A percentile compares a stretch with the other conserved stretches of the same genome.
phyloP scores from a whole-genome alignment of 1,139 yeast genomes.

The Protomyces lactucae-debilis region DNA sequence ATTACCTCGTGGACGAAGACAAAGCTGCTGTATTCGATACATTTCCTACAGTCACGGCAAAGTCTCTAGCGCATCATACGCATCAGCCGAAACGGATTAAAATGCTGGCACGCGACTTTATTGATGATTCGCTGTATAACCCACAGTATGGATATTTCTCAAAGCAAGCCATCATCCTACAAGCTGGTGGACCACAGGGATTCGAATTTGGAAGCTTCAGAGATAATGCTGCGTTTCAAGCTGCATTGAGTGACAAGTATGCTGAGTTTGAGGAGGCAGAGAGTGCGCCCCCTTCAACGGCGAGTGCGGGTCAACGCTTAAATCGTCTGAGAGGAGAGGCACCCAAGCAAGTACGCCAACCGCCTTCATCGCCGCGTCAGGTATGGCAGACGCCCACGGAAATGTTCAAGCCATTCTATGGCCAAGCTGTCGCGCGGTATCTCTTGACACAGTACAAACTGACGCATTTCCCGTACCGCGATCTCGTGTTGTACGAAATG shows the following conservation, averaged over 20 bases:
- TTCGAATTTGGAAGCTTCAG: slow-evolving; percentile 42
- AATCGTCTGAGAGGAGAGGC: neutral
- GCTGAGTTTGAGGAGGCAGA: slow-evolving; percentile 46
- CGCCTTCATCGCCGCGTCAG: slow-evolving; percentile 45
- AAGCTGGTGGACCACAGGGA: slow-evolving; percentile 47
- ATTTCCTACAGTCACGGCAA: slow-evolving; percentile 18
- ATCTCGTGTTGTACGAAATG: slow-evolving; percentile 72
- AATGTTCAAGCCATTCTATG: slow-evolving; percentile 70
- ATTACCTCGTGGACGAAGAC: slow-evolving; percentile 21
- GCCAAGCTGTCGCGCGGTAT: slow-evolving; percentile 76
- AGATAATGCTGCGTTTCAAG: slow-evolving; percentile 27
- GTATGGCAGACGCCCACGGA: slow-evolving; percentile 92
- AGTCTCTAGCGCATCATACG: slow-evolving; percentile 14
- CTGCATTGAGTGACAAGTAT: slow-evolving; percentile 39
- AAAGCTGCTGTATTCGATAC: slow-evolving; percentile 13
- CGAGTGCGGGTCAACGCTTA: neutral
- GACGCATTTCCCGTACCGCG: slow-evolving; percentile 61
- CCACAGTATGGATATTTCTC: slow-evolving; percentile 79
- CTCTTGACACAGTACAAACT: slow-evolving; percentile 63
- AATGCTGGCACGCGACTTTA: slow-evolving; percentile 71
- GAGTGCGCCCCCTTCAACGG: neutral
- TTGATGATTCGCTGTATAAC: slow-evolving; percentile 78
- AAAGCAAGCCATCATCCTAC: slow-evolving; percentile 39
- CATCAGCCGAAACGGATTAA: slow-evolving; percentile 53
- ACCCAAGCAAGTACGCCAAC: slow-evolving; percentile 16